phyloP scores from a whole-genome alignment of 2,329 filamentous ascomycete species.

The Ophiostoma perfectum region DNA sequence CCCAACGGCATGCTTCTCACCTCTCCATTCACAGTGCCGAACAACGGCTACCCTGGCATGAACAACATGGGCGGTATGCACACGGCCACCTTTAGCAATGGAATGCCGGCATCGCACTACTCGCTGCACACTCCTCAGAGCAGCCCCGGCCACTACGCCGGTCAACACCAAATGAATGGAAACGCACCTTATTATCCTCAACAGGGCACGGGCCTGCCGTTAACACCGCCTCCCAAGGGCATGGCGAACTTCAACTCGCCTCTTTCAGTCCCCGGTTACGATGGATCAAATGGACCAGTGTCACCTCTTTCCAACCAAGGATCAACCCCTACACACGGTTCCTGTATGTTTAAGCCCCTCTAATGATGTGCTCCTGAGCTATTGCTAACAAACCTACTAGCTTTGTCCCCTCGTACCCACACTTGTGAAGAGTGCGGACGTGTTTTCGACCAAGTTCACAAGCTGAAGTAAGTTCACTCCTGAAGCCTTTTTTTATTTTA shows the following conservation, averaged over 20 bases:
- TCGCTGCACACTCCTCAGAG: conserved; percentile 20
- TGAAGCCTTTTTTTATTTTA: too few species aligned
- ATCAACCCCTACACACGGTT: conserved; percentile 28
- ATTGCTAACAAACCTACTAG: background rate
- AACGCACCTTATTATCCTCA: background rate
- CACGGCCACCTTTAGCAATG: conserved; percentile 19
- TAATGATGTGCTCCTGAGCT: background rate
- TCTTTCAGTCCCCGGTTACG: conserved; percentile 31
- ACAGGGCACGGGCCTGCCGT: conserved; percentile 35
- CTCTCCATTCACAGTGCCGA: background rate
- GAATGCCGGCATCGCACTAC: background rate
- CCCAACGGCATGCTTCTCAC: conserved; percentile 14
- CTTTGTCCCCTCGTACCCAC: conserved; percentile 31
- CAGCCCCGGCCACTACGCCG: conserved; percentile 16
- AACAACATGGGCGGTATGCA: conserved; percentile 12
- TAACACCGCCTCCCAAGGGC: conserved; percentile 19
- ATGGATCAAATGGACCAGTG: background rate
- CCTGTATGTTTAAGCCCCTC: conserved; percentile 25
- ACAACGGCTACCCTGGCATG: background rate
- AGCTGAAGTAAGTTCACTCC: conserved; percentile 47
- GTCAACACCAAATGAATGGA: background rate
- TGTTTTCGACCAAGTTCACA: conserved; percentile 53
- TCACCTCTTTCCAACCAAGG: conserved; percentile 36
- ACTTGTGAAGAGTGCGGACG: conserved; percentile 42
- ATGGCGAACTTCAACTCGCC: conserved; percentile 44